phyloP scores from a whole-genome alignment of 192 early-diverging fungal genomes.

The Coemansia sp. region DNA sequence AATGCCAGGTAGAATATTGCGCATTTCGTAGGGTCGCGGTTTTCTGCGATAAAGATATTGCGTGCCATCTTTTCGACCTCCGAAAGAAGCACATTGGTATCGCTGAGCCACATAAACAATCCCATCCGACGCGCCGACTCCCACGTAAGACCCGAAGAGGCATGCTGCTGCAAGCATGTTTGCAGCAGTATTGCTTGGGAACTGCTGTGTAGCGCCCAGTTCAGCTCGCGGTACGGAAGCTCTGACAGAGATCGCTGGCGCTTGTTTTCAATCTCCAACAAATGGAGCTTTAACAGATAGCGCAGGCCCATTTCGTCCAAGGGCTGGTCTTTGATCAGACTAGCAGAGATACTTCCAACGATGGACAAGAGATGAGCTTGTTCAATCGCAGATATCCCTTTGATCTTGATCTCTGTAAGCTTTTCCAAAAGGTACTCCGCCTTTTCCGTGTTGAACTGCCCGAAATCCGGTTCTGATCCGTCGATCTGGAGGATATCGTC shows the following conservation, averaged over 20 bases:
- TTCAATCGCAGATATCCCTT: conserved; percentile 63
- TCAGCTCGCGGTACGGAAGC: conserved; percentile 65
- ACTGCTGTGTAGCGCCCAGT: conserved; percentile 86
- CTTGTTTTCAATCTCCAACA: conserved; percentile 59
- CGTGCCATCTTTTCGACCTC: conserved; percentile 86
- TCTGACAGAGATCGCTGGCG: conserved; percentile 46
- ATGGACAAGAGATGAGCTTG: conserved; percentile 75
- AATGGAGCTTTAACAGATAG: conserved; percentile 77
- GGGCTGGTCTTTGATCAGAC: conserved; percentile 65
- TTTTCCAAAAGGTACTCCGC: conserved; percentile 43
- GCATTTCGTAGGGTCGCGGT: conserved; percentile 82
- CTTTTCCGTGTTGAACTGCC: conserved; percentile 42
- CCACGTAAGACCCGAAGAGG: conserved; percentile 73
- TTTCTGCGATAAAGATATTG: conserved; percentile 74
- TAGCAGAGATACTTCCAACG: conserved; percentile 62
- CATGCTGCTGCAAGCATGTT: conserved; percentile 35
- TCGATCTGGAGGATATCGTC: conserved; percentile 11
- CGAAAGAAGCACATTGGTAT: conserved; percentile 64
- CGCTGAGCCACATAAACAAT: conserved; percentile 82
- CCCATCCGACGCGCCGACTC: conserved; percentile 77
- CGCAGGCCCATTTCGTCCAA: conserved; percentile 86
- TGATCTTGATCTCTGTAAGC: conserved; percentile 46
- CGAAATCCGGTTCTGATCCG: conserved; percentile 26
- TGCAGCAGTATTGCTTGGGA: conserved; percentile 68
- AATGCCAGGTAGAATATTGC: conserved; percentile 89